These are phyloP conservation scores for Nymphaea colorata DNA, from an alignment of 164 flowering plant species.

Conservation along the genomic window DNA sequence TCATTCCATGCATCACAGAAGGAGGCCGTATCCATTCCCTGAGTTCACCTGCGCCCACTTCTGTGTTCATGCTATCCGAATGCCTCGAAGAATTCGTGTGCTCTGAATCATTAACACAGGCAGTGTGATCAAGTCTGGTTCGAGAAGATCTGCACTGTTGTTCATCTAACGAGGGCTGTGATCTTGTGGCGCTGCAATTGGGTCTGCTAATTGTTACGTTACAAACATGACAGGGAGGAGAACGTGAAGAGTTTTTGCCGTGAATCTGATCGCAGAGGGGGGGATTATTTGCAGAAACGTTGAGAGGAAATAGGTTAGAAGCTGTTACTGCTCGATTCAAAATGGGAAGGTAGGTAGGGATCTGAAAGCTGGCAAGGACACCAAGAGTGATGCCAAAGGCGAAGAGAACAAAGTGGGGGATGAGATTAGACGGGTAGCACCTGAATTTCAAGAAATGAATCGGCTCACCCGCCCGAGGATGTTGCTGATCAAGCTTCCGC, in stretches of 20 bases:
- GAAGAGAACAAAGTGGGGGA: neutral
- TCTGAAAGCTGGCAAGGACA: neutral
- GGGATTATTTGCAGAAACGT: neutral
- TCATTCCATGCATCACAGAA: constrained; percentile 2
- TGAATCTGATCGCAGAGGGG: neutral
- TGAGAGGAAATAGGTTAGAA: neutral
- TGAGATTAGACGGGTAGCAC: neutral
- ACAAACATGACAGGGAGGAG: neutral
- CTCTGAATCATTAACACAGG: neutral
- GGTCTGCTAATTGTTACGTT: neutral
- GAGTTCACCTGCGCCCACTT: neutral
- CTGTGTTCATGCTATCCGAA: neutral
- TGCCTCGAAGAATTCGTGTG: neutral
- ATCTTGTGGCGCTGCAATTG: too few relatives aligned
- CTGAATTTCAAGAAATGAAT: neutral
- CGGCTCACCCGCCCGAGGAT: neutral
- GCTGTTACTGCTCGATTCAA: neutral
- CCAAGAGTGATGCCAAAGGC: neutral
- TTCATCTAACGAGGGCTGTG: too few relatives aligned
- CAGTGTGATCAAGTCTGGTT: neutral
- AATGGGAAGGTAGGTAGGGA: neutral
- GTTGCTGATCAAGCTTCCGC: neutral
- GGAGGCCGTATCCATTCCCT: neutral
- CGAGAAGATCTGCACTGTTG: neutral
- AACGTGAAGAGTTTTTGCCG: neutral